Base-by-base conservation (phyloP, 176 grass and related monocot species). In the Melocanna baccifera region DNA sequence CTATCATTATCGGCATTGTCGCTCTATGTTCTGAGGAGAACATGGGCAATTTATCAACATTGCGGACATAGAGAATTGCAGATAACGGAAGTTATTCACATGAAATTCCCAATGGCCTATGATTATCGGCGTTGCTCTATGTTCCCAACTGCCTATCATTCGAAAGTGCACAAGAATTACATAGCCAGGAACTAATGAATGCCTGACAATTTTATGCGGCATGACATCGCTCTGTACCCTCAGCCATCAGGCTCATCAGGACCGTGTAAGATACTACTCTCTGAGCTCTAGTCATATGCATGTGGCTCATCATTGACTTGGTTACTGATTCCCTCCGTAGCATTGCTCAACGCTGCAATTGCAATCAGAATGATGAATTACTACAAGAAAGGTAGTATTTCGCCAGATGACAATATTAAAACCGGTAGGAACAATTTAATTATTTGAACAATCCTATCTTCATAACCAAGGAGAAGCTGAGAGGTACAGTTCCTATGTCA, bases 341-440 rank as follows among this genome's bases (percentile, higher is more conserved):
- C 7, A 83, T 83, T 83, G 30, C 15, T 8, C 53, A 88, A 4
- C 64, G 26, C 86, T 88, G 79, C 14, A 83, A 71, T 8, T 76
- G 7, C n/a, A 62, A 53, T 14, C 86, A 55, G 41, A 62, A 25
- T 14, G 22, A 40, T 47, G 52, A 28, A 63, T 80, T 50, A 72
- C 29, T 51, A 11, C 47, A 43, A 26, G 18, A 10, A 32, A 22
- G 58, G 8, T 12, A 32, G 22, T 12, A 20, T 43, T 13, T 50
- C 22, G 41, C 30, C 58, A 66, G 32, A 40, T 1, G 18, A 16
- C 2, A 18, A 5, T 75, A 71, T 20, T 26, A 25, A 67, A 9
- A 39, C 9, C 28, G 59, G 48, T 43, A 36, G 34, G n/a, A 19
- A 12, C 8, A 59, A 45, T 4, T 29, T 4, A 55, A 42, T 6